Conservation (phyloP, 148 eudicot species). For the Rhododendron kiyosumense region DNA sequence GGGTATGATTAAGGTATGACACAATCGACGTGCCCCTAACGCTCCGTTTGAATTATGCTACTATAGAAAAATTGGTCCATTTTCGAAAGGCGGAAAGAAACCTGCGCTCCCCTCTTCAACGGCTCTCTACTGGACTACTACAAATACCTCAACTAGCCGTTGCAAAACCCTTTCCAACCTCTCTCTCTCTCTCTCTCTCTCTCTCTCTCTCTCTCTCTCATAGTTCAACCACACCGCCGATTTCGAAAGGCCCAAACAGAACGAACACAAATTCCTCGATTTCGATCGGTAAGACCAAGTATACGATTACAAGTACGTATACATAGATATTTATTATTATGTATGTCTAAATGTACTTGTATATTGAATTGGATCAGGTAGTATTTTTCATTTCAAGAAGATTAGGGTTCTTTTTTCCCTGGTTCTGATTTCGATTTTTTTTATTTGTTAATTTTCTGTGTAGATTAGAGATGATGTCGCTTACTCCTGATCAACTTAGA, state of each 20-base stretch:
- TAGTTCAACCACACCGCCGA: background rate
- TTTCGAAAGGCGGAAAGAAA: background rate
- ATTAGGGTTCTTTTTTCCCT: background rate
- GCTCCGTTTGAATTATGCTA: background rate
- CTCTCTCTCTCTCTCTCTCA: slow-evolving; percentile 4
- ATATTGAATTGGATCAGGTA: background rate
- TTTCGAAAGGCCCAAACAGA: background rate
- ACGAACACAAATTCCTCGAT: background rate
- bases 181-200: background rate
- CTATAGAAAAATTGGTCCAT: slow-evolving; percentile 2
- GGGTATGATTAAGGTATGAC: too few species aligned
- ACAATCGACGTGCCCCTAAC: too few species aligned
- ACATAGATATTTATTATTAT: background rate
- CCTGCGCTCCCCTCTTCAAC: slow-evolving; percentile 1
- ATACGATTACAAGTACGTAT: background rate
- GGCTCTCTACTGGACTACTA: background rate
- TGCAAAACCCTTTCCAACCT: background rate
- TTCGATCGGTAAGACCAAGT: background rate
- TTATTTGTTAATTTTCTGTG: background rate
- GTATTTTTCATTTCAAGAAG: background rate
- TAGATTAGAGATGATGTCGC: slow-evolving; percentile 37
- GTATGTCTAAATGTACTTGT: too few species aligned
- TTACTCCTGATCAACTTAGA: slow-evolving; percentile 62
- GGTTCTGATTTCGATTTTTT: background rate
- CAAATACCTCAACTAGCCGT: slow-evolving; percentile 15